Base-by-base conservation (phyloP, 1,139 yeast genomes). In the Yamadazyma spencermartinsiae region DNA sequence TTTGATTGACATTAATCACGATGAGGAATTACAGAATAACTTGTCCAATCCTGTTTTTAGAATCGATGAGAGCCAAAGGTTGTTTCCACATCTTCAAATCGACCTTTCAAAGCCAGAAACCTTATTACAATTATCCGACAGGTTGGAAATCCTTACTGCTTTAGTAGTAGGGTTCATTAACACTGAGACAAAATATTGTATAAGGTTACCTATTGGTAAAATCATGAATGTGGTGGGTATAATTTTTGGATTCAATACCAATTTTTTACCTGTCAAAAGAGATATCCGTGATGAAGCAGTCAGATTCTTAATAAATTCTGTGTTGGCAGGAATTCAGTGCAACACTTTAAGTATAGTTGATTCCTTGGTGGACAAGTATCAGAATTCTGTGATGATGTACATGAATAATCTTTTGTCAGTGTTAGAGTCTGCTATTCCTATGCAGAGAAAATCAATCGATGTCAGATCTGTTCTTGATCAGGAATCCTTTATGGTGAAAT, bases 41-140 rank as follows among this genome's bases (percentile, higher is more conserved):
- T 41, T 44, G n/a, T 24, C 32, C 12, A 34, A 35, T 26, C 45
- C 21, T 18, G 26, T 11, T 4, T 43, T 40, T 25, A 34, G 41
- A 14, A 14, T 43, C 10, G 37, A 26, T 3, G 38, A 34, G 14
- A 13, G 25, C 8, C 17, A 28, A 16, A 37, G 44, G 1, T 16
- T 49, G 4, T 75, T 82, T 50, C 66, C 75, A 1, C 60, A 72
- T 13, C 64, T 84, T 45, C 58, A 65, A 12, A 66, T 85, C 33
- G 90, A 85, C 56, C 62, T 82, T 44, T 76, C 79, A 47, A 66
- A 70, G 16, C 78, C 84, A 8, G 51, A 61, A 15, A 63, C 83
- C 3, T 53, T 84, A 8, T 63, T 74, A 41, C 62, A 68, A 39
- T 68, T 84, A 27, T 72, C 80, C 4, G 59, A 66, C 33, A 66